phyloP scores from a whole-genome alignment of 1,284 basidiomycete species.

The Malassezia obtusa region DNA sequence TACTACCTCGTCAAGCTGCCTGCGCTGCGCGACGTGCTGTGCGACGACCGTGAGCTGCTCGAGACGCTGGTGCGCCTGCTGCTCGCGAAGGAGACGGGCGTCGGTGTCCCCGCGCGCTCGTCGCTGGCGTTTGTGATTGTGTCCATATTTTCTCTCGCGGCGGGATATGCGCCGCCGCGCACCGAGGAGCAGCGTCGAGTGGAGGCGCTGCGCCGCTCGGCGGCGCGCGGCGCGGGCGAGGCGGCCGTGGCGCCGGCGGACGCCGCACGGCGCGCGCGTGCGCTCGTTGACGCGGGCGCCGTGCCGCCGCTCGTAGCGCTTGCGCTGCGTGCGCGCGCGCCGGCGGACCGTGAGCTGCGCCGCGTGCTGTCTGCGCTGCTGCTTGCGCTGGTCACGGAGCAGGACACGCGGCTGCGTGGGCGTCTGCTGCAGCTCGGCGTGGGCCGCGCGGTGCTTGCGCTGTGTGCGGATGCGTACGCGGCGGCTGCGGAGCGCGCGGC shows the following conservation, averaged over 20 bases:
- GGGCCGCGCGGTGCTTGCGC: conserved; percentile 59
- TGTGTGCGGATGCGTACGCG: conserved; percentile 45
- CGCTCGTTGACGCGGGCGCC: conserved; percentile 24
- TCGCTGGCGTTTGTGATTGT: conserved; percentile 21
- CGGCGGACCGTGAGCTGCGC: not conserved
- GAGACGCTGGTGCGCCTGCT: conserved; percentile 17
- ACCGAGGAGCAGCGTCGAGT: conserved; percentile 32
- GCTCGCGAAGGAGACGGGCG: not conserved
- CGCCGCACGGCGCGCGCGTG: conserved; percentile 18
- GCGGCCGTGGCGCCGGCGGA: conserved; percentile 6
- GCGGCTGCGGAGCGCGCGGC: not conserved
- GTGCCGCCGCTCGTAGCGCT: conserved; percentile 24
- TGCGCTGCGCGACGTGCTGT: conserved; percentile 17
- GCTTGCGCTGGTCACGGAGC: conserved; percentile 25
- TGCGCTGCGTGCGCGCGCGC: conserved; percentile 6
- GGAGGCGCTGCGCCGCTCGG: conserved; percentile 25
- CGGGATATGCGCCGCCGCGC: conserved; percentile 22
- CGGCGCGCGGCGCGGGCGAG: not conserved
- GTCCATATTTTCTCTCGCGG: conserved; percentile 25
- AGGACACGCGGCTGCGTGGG: conserved; percentile 67
- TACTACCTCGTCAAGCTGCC: conserved; percentile 31
- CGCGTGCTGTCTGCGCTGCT: conserved; percentile 14
- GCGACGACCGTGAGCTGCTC: conserved; percentile 19
- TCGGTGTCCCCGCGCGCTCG: not conserved
- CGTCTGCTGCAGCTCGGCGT: conserved; percentile 74